phyloP scores from a whole-genome alignment of 441 rosid genomes.

The Metrosideros polymorpha region DNA sequence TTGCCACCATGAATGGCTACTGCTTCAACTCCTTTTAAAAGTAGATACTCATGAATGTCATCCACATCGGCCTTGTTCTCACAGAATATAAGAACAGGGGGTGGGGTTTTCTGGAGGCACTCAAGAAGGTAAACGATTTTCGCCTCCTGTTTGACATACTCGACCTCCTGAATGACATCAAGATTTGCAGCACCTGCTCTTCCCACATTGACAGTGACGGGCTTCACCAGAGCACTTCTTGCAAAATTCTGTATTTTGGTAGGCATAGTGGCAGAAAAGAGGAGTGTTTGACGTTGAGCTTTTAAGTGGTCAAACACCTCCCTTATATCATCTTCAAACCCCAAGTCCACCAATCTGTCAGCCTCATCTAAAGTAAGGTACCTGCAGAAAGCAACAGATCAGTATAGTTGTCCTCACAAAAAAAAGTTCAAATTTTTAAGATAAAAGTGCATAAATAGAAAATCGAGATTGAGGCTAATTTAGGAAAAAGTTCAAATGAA shows the following conservation, averaged over 20 bases:
- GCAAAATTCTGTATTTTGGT: conserved; percentile 90
- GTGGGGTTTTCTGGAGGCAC: conserved; percentile 90
- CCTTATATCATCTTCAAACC: conserved; percentile 93
- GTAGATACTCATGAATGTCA: conserved; percentile 83
- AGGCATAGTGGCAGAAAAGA: conserved; percentile 96
- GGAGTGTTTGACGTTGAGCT: conserved; percentile 86
- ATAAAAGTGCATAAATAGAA: background rate
- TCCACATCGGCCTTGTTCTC: conserved; percentile 96
- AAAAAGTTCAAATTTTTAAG: background rate
- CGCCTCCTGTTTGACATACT: conserved; percentile 93
- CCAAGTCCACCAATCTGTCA: conserved; percentile 90
- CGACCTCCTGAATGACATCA: conserved; percentile 93
- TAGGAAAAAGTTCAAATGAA: background rate
- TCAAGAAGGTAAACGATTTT: conserved; percentile 93
- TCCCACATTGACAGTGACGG: conserved; percentile 79
- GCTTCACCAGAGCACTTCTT: conserved; percentile 81
- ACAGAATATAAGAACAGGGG: conserved; percentile 84
- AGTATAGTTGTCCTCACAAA: background rate
- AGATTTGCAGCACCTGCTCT: conserved; percentile 98
- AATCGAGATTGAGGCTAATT: background rate
- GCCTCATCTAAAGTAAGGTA: conserved; percentile 94
- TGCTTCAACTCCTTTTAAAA: conserved; percentile 88
- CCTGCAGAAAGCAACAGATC: conserved; percentile 27
- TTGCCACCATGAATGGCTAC: conserved; percentile 92
- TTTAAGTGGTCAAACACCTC: conserved; percentile 92